A percentile compares a stretch with the other conserved stretches of the same genome.
Conservation (phyloP, 129 eudicot genomes). For the Oenanthe sinensis region DNA sequence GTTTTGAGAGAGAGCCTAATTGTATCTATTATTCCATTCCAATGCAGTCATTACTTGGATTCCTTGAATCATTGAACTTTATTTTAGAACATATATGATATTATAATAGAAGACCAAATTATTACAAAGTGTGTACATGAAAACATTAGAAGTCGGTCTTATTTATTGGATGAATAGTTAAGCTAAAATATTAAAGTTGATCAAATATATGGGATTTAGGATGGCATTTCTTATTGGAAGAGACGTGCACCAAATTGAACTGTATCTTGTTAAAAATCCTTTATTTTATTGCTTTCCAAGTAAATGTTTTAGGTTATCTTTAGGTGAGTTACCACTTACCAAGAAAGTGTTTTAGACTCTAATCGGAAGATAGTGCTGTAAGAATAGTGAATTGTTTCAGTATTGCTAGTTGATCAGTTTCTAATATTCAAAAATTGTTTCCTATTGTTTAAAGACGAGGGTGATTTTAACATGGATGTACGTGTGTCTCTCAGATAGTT, state of each 20-base stretch:
- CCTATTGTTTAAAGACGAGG: neutral
- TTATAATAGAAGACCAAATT: neutral
- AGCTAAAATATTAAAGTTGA: neutral
- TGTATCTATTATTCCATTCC: neutral
- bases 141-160: neutral
- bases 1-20: neutral
- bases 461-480: neutral
- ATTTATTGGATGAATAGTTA: neutral
- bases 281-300: neutral
- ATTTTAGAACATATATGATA: too few relatives aligned
- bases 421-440: too few relatives aligned
- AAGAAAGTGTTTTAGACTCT: neutral
- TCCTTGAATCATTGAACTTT: too few relatives aligned
- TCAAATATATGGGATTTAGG: neutral
- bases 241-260: neutral
- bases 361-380: neutral
- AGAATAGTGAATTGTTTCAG: neutral
- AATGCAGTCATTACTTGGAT: neutral
- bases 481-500: constrained; percentile 15
- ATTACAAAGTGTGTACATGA: too few relatives aligned
- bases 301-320: neutral
- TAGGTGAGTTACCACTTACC: neutral
- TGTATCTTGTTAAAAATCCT: neutral
- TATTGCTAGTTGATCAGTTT: neutral
- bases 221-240: neutral